Evolutionary conservation across 495 filamentous ascomycete species (phyloP).

Genomic region (Talaromyces ruber): DNA sequence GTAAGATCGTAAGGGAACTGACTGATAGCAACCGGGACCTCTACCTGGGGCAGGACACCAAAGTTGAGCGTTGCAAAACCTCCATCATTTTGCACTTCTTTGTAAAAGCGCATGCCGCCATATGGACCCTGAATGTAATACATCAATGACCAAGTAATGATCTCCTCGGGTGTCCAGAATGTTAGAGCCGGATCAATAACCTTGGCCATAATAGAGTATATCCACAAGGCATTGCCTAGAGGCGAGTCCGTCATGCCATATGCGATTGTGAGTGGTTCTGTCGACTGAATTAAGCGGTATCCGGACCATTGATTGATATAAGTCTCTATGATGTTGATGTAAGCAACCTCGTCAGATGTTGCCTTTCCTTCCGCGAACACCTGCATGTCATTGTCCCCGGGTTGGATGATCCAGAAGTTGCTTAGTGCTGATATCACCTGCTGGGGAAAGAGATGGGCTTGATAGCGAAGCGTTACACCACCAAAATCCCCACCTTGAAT

Average conservation of each 20-base stretch:
- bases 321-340: not conserved
- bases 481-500: too few relatives aligned
- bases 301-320: conserved; percentile 10
- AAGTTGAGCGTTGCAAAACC: conserved; percentile 19
- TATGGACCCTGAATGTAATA: conserved; percentile 22
- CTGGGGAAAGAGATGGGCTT: too few relatives aligned
- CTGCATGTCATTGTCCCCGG: too few relatives aligned
- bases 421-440: too few relatives aligned
- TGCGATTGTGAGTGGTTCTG: conserved; percentile 25
- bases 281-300: conserved; percentile 22
- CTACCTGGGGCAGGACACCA: conserved; percentile 5
- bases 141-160: conserved; percentile 21
- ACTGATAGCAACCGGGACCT: conserved; percentile 14
- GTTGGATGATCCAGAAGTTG: too few relatives aligned
- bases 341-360: conserved; percentile 2
- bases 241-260: conserved; percentile 10
- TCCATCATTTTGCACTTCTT: conserved; percentile 29
- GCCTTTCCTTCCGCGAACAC: not conserved
- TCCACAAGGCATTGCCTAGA: too few relatives aligned
- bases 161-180: conserved; percentile 23
- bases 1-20: conserved; percentile 13
- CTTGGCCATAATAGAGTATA: conserved; percentile 8
- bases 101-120: conserved; percentile 19
- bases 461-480: too few relatives aligned
- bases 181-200: conserved; percentile 19